Conservation (phyloP, 78 protist species). For the Dictyostelium brefeldianum region DNA sequence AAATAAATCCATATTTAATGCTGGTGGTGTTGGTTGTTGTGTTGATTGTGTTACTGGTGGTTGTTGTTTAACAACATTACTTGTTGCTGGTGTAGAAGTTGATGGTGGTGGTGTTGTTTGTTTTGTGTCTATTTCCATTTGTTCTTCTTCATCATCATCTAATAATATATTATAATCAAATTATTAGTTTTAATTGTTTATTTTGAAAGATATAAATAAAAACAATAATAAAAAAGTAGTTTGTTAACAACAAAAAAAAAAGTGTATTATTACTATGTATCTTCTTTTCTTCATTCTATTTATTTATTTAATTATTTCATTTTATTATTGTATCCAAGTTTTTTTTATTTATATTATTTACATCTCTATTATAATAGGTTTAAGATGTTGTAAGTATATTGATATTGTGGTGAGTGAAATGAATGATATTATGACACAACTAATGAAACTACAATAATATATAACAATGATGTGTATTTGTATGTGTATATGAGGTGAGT, state of each 20-base stretch:
- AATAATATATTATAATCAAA: neutral
- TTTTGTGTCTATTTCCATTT: conserved; percentile 1
- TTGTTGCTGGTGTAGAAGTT: neutral
- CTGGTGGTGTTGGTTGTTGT: neutral
- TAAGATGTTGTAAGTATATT: neutral
- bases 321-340: neutral
- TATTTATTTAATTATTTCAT: neutral
- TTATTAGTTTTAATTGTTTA: neutral
- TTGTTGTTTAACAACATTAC: neutral
- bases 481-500: neutral
- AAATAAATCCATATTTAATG: conserved; percentile 5
- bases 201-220: neutral
- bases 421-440: neutral
- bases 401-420: too few species aligned
- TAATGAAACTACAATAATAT: too few species aligned
- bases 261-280: conserved; percentile 4
- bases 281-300: neutral
- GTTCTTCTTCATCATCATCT: conserved; percentile 44
- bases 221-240: neutral
- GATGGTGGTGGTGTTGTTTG: conserved; percentile 4
- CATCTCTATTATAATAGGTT: neutral
- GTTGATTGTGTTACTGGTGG: neutral
- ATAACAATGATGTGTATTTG: neutral
- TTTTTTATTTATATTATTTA: conserved; percentile 1
- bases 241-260: neutral